These are phyloP conservation scores for Rhodotorula sp. DNA, from an alignment of 1,284 basidiomycete species.

Conservation along the genomic window DNA sequence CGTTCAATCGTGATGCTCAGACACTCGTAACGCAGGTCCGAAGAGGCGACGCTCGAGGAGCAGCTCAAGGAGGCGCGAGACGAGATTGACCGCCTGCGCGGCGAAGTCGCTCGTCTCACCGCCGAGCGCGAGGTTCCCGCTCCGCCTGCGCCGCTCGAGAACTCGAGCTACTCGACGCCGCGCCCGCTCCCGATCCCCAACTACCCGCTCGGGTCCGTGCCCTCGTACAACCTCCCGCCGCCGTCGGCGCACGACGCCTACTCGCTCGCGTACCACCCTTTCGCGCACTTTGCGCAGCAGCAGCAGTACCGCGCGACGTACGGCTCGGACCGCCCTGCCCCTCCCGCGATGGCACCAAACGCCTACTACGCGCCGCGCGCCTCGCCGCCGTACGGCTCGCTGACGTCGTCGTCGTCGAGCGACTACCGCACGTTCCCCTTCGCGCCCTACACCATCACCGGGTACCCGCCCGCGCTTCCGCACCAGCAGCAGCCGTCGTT, in stretches of 20 bases:
- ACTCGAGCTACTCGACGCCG: neutral
- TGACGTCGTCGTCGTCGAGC: no score
- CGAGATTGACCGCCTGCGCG: conserved; percentile 1
- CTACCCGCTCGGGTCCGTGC: neutral
- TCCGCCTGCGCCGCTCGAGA: neutral
- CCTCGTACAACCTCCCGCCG: no score
- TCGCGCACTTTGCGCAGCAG: neutral
- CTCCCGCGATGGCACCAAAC: no score
- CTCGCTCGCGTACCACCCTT: neutral
- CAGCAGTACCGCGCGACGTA: neutral
- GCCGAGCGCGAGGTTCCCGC: neutral
- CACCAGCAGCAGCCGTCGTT: no score
- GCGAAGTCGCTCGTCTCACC: neutral
- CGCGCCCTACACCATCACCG: no score
- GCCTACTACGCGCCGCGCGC: no score
- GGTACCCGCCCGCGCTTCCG: neutral
- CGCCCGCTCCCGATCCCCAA: neutral
- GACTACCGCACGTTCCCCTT: no score
- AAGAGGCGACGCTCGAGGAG: neutral
- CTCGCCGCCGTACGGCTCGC: no score
- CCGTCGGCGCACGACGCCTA: neutral
- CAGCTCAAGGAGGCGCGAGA: neutral
- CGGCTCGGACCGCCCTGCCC: no score
- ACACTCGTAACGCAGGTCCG: neutral
- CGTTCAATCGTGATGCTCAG: neutral